Conservation (phyloP, 441 rosid genomes). For the Jatropha podagrica region DNA sequence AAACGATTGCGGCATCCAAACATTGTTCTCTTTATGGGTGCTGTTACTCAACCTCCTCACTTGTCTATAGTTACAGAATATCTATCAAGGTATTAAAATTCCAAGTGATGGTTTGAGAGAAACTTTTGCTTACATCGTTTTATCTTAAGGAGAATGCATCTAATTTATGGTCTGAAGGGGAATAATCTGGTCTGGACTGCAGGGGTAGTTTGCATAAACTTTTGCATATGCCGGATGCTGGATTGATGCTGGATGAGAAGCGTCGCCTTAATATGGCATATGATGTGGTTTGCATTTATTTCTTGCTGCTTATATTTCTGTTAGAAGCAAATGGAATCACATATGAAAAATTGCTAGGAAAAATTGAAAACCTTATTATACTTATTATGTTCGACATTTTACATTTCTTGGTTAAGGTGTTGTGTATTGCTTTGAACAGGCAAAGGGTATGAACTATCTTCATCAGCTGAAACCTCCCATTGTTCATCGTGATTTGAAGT, state of each 20-base stretch:
- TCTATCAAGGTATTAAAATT: constrained; percentile 64
- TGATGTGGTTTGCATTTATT: constrained; percentile 68
- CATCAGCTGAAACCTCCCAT: constrained; percentile 90
- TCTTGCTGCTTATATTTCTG: background rate
- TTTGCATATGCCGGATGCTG: constrained; percentile 67
- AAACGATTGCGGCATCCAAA: constrained; percentile 95
- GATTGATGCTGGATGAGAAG: constrained; percentile 68
- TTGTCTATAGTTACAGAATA: constrained; percentile 97
- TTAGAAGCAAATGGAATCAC: constrained; percentile 11
- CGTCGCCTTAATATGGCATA: constrained; percentile 87
- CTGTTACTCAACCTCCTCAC: constrained; percentile 87
- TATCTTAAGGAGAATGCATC: background rate
- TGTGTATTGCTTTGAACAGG: constrained; percentile 46
- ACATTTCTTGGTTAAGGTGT: constrained; percentile 13
- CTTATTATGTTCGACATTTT: background rate
- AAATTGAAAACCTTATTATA: background rate
- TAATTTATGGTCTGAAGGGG: constrained; percentile 7
- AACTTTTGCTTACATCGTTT: background rate
- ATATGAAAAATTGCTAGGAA: constrained; percentile 2
- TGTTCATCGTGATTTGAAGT: constrained; percentile 94
- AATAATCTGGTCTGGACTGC: constrained; percentile 32
- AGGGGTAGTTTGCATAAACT: constrained; percentile 94
- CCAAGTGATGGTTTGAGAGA: constrained; percentile 13
- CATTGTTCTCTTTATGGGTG: constrained; percentile 98
- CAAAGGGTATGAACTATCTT: constrained; percentile 97